phyloP scores from a whole-genome alignment of 2,329 filamentous ascomycete species.

The Nothophoma quercina region DNA sequence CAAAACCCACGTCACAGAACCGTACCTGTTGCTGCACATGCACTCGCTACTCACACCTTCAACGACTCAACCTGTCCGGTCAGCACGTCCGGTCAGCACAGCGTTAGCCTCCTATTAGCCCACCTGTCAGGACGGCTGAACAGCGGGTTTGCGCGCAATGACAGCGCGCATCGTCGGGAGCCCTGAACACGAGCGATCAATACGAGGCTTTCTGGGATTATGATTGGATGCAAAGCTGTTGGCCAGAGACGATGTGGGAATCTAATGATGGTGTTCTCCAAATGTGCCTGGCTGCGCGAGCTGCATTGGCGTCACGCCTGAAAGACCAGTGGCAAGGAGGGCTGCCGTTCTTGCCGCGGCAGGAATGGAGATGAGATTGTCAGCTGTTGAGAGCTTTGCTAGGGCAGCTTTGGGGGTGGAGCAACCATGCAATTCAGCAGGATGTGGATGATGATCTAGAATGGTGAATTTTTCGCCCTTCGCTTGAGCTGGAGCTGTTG shows the following conservation, averaged over 20 bases:
- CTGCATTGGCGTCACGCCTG: background rate
- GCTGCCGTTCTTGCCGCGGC: constrained; percentile 1
- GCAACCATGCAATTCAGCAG: background rate
- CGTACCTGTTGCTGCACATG: background rate
- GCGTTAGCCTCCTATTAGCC: background rate
- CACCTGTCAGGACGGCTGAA: background rate
- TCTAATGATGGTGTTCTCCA: background rate
- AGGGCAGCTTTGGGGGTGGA: background rate
- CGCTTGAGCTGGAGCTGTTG: background rate
- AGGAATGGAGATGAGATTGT: background rate
- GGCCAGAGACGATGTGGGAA: background rate
- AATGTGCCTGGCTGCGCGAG: constrained; percentile 1
- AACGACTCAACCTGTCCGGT: background rate
- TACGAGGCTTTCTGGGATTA: background rate
- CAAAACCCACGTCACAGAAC: background rate
- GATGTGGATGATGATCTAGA: background rate
- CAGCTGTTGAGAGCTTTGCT: background rate
- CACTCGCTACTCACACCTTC: background rate
- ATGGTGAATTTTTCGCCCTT: background rate
- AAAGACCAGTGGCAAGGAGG: constrained; percentile 1
- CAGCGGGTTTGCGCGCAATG: background rate
- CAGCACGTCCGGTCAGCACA: background rate
- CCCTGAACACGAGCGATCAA: background rate
- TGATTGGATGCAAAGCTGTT: background rate
- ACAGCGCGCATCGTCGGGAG: background rate